Percentiles rank a stretch among this genome's conserved stretches.
These are phyloP conservation scores for Aspergillus carlsbadensis DNA, from an alignment of 495 filamentous ascomycete species.

Conservation along the genomic window DNA sequence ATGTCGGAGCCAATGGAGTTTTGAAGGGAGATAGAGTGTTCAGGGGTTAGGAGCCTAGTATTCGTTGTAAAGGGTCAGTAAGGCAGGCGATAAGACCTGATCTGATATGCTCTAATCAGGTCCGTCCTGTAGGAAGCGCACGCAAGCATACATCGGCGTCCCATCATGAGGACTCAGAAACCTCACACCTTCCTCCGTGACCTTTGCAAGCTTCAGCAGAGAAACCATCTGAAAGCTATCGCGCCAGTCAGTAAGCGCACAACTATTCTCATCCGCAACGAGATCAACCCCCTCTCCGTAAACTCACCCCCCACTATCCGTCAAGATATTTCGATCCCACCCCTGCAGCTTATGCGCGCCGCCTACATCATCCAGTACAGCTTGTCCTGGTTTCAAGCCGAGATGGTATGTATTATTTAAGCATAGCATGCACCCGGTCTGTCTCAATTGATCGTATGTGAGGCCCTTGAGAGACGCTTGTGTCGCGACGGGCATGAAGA, in stretches of 20 bases:
- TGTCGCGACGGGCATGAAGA: slow-evolving; percentile 99
- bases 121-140: background rate
- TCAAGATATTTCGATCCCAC: slow-evolving; percentile 93
- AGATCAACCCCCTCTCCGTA: background rate
- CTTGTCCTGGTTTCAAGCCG: slow-evolving; percentile 90
- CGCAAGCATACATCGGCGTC: slow-evolving; percentile 68
- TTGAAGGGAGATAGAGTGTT: slow-evolving; percentile 94
- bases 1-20: slow-evolving; percentile 98
- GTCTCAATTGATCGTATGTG: slow-evolving; percentile 86
- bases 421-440: slow-evolving; percentile 85
- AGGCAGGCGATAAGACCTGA: background rate
- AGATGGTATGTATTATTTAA: slow-evolving; percentile 98
- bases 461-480: slow-evolving; percentile 94
- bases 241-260: background rate
- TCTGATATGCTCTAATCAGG: too few relatives aligned
- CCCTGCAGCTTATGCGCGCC: slow-evolving; percentile 92
- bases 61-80: background rate
- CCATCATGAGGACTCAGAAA: slow-evolving; percentile 95
- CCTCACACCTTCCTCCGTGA: slow-evolving; percentile 93
- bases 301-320: slow-evolving; percentile 93
- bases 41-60: slow-evolving; percentile 80
- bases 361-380: slow-evolving; percentile 78
- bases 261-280: background rate
- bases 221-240: slow-evolving; percentile 99
- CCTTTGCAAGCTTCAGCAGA: slow-evolving; percentile 84